phyloP scores from a whole-genome alignment of 2,329 filamentous ascomycete species.

The Grosmannia penicillata region DNA sequence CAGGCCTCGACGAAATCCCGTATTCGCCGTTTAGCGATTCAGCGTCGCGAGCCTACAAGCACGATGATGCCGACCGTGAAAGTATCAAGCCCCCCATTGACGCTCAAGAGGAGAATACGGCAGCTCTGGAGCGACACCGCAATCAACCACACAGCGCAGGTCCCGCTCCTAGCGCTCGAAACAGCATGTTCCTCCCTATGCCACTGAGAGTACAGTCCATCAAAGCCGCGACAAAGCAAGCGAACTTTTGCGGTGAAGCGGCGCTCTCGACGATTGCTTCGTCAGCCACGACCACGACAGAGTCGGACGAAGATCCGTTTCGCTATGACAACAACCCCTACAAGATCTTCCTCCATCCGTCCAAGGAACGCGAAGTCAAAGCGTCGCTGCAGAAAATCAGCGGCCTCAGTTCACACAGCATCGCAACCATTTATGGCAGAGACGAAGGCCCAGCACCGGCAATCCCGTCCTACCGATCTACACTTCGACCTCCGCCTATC shows the following conservation, averaged over 20 bases:
- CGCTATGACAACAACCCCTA: conserved; percentile 27
- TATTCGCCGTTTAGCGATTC: too few relatives aligned
- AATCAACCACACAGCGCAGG: neutral
- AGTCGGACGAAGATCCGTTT: conserved; percentile 28
- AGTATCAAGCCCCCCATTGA: too few relatives aligned
- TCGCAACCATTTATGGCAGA: conserved; percentile 12
- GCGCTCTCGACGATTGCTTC: conserved; percentile 16
- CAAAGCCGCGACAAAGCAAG: conserved; percentile 2
- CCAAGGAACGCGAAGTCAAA: conserved; percentile 28
- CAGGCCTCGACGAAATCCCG: neutral
- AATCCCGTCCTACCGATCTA: neutral
- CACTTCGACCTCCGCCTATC: conserved; percentile 6
- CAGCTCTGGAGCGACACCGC: too few relatives aligned
- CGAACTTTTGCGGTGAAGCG: conserved; percentile 11
- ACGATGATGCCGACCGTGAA: too few relatives aligned
- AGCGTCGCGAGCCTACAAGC: too few relatives aligned
- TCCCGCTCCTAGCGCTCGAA: too few relatives aligned
- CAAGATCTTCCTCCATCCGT: conserved; percentile 20
- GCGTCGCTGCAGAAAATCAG: conserved; percentile 20
- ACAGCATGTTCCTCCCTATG: conserved; percentile 6
- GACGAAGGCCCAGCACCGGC: conserved; percentile 15
- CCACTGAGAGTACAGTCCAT: conserved; percentile 11
- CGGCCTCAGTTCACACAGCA: conserved; percentile 12
- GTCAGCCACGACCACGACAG: conserved; percentile 15
- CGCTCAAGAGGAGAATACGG: too few relatives aligned